Conservation (phyloP, 805 yeast genomes). For the Hanseniaspora occidentalis region DNA sequence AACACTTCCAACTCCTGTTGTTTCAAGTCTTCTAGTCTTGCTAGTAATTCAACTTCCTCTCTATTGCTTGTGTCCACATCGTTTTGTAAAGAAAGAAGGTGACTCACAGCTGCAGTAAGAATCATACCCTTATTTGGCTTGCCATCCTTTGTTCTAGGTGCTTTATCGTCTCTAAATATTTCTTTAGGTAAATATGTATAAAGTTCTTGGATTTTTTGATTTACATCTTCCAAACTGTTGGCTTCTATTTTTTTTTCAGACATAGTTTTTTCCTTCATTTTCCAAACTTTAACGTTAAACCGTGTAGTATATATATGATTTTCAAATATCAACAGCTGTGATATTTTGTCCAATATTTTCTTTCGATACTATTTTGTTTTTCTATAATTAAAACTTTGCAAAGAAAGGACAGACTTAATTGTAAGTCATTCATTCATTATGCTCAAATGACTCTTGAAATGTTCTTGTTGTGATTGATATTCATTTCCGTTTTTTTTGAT, state of each 20-base stretch:
- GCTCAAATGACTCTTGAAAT: too few relatives aligned
- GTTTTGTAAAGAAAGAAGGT: constrained; percentile 52
- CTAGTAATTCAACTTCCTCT: constrained; percentile 60
- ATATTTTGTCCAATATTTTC: too few relatives aligned
- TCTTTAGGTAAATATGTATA: constrained; percentile 32
- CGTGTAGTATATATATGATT: too few relatives aligned
- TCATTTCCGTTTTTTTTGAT: too few relatives aligned
- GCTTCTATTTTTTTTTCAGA: constrained; percentile 24
- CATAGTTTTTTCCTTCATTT: constrained; percentile 1
- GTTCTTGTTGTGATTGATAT: too few relatives aligned
- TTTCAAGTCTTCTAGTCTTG: constrained; percentile 44
- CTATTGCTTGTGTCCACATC: constrained; percentile 69
- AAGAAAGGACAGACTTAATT: too few relatives aligned
- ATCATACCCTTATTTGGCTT: constrained; percentile 81
- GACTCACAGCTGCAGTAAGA: constrained; percentile 61
- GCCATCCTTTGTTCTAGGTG: constrained; percentile 6
- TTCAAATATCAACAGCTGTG: too few relatives aligned
- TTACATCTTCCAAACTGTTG: constrained; percentile 43
- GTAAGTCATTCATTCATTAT: too few relatives aligned
- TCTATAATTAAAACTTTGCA: too few relatives aligned
- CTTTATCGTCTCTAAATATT: constrained; percentile 29
- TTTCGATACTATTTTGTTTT: too few relatives aligned
- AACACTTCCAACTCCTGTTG: constrained; percentile 29
- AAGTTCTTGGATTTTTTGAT: constrained; percentile 44
- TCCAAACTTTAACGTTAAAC: too few relatives aligned